Conservation (phyloP, 2,329 filamentous ascomycete genomes). For the Fusarium sp. region DNA sequence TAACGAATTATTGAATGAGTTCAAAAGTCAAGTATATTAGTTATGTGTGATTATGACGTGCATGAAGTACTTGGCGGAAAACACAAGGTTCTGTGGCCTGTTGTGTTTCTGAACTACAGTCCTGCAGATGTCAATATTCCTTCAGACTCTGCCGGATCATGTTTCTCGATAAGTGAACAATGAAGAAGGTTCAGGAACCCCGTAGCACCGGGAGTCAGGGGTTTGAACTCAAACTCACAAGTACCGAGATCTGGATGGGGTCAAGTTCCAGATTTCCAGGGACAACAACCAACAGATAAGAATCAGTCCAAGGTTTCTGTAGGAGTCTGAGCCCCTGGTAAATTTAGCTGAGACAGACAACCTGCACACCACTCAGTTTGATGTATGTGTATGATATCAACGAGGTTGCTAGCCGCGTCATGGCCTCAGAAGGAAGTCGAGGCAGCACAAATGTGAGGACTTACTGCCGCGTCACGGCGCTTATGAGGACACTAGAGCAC, state of each 20-base stretch:
- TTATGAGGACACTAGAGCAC: constrained; percentile 17
- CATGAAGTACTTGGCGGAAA: neutral
- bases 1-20: constrained; percentile 11
- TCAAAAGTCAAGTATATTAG: neutral
- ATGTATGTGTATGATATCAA: constrained; percentile 16
- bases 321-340: constrained; percentile 13
- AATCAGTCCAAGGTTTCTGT: constrained; percentile 21
- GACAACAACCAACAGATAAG: constrained; percentile 17
- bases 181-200: constrained; percentile 7
- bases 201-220: neutral
- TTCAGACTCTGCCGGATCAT: neutral
- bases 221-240: constrained; percentile 7
- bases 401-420: constrained; percentile 26
- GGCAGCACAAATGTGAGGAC: neutral
- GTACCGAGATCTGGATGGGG: constrained; percentile 28
- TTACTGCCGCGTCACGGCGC: constrained; percentile 15
- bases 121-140: neutral
- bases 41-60: neutral
- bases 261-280: constrained; percentile 14
- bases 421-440: constrained; percentile 14
- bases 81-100: neutral
- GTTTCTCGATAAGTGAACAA: neutral
- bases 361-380: neutral
- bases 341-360: constrained; percentile 23
- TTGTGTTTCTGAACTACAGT: too few species aligned